Percentiles rank a stretch among this genome's conserved stretches.
These are phyloP conservation scores for Hansenula lynferdii DNA, from an alignment of 1,139 yeast genomes.

Conservation along the genomic window DNA sequence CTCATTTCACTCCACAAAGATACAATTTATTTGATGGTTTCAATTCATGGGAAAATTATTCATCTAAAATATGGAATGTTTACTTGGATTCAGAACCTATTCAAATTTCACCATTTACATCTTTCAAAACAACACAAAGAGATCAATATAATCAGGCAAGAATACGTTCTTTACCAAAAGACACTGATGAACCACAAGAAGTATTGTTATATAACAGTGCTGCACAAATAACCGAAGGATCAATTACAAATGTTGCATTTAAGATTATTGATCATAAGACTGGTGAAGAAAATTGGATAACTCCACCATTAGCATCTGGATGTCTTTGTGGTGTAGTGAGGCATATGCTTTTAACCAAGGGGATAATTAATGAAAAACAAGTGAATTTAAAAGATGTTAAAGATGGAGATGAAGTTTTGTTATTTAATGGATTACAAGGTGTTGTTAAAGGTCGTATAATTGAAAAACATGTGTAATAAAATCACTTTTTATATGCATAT, in stretches of 20 bases:
- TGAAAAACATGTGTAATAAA: too few relatives aligned
- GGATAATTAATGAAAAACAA: slow-evolving; percentile 49
- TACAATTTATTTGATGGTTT: slow-evolving; percentile 43
- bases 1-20: slow-evolving; percentile 34
- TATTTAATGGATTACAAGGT: slow-evolving; percentile 85
- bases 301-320: slow-evolving; percentile 74
- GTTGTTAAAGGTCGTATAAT: slow-evolving; percentile 57
- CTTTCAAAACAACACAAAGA: slow-evolving; percentile 83
- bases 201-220: slow-evolving; percentile 64
- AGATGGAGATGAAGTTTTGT: slow-evolving; percentile 60
- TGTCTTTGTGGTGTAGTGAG: slow-evolving; percentile 86
- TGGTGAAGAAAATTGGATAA: slow-evolving; percentile 54
- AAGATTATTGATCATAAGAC: slow-evolving; percentile 25
- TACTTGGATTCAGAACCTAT: slow-evolving; percentile 54
- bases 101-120: slow-evolving; percentile 69
- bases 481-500: too few relatives aligned
- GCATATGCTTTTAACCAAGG: slow-evolving; percentile 53
- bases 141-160: slow-evolving; percentile 62
- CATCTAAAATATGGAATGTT: slow-evolving; percentile 46
- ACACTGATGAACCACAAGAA: slow-evolving; percentile 52
- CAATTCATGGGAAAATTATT: slow-evolving; percentile 21
- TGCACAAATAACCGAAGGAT: slow-evolving; percentile 71
- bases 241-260: slow-evolving; percentile 79
- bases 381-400: slow-evolving; percentile 41
- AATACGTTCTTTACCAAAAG: slow-evolving; percentile 29